Conservation (phyloP, 257 asterid species). For the Plantago elongata region DNA sequence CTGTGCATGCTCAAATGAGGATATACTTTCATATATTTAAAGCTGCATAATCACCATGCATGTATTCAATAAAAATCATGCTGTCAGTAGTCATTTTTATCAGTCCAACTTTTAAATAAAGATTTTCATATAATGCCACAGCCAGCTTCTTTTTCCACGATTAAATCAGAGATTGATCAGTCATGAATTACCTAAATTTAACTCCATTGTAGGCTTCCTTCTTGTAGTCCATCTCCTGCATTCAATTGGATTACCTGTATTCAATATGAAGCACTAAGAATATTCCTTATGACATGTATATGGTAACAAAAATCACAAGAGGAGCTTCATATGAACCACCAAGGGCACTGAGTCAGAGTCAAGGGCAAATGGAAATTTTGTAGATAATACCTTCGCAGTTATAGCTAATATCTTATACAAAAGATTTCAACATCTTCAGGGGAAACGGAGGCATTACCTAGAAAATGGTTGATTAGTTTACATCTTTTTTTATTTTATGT, state of each 20-base stretch:
- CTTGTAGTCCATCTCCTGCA: slow-evolving; percentile 99
- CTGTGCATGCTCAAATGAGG: not conserved
- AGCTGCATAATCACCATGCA: slow-evolving; percentile 8
- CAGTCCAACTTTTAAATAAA: not conserved
- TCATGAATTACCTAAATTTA: slow-evolving; percentile 62
- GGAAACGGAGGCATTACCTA: no score
- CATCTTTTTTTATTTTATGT: no score
- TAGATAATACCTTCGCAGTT: no score
- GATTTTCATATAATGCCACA: no score
- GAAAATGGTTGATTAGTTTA: no score
- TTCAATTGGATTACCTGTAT: slow-evolving; percentile 96
- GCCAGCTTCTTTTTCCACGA: not conserved
- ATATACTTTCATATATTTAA: not conserved
- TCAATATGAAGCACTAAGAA: slow-evolving; percentile 96
- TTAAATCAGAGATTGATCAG: slow-evolving; percentile 12
- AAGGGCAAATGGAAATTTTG: not conserved
- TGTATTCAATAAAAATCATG: slow-evolving; percentile 3
- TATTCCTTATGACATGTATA: slow-evolving; percentile 39
- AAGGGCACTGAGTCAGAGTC: not conserved
- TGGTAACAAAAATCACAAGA: slow-evolving; percentile 7
- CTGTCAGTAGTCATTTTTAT: no score
- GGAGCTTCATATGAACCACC: slow-evolving; percentile 11
- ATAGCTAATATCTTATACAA: no score
- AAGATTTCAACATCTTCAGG: no score
- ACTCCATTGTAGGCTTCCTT: slow-evolving; percentile 84